Evolutionary conservation across 768 basidiomycete species (phyloP).

Genomic region (Rhodocollybia butyracea): DNA sequence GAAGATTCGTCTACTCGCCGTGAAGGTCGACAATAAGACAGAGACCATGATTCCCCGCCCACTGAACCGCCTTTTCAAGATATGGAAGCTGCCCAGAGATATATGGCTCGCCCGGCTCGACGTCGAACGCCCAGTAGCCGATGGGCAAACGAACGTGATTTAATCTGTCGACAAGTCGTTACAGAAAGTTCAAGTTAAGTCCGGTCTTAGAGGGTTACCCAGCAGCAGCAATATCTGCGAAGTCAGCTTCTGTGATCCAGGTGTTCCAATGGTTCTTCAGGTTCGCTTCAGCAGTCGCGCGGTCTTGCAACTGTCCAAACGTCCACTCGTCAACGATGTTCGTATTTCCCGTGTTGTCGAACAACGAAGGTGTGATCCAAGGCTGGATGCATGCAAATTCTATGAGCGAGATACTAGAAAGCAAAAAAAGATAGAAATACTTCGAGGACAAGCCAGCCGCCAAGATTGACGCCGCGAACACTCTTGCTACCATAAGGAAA

Average conservation of each 20-base stretch:
- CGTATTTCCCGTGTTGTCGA: slow-evolving; percentile 58
- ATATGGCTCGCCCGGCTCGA: slow-evolving; percentile 73
- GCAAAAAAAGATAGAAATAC: slow-evolving; percentile 20
- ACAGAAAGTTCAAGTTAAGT: slow-evolving; percentile 3
- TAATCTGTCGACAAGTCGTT: slow-evolving; percentile 44
- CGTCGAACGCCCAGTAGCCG: slow-evolving; percentile 89
- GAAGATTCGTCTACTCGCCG: slow-evolving; percentile 26
- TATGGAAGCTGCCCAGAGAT: slow-evolving; percentile 75
- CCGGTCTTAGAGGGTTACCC: slow-evolving; percentile 41
- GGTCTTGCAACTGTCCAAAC: slow-evolving; percentile 61
- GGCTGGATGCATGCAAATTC: slow-evolving; percentile 45
- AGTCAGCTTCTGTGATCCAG: slow-evolving; percentile 84
- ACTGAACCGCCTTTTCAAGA: slow-evolving; percentile 61
- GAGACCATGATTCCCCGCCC: slow-evolving; percentile 68
- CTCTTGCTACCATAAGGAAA: slow-evolving; percentile 74
- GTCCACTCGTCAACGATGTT: slow-evolving; percentile 77
- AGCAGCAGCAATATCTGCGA: slow-evolving; percentile 68
- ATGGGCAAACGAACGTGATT: slow-evolving; percentile 77
- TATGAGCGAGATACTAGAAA: slow-evolving; percentile 10
- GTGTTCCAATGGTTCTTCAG: slow-evolving; percentile 74
- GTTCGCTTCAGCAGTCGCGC: slow-evolving; percentile 40
- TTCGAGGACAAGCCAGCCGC: slow-evolving; percentile 52
- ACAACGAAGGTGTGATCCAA: slow-evolving; percentile 77
- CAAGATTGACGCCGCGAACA: slow-evolving; percentile 83
- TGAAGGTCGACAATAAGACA: slow-evolving; percentile 83